phyloP scores from a whole-genome alignment of 192 early-diverging fungal genomes.

The Pilaira anomala region DNA sequence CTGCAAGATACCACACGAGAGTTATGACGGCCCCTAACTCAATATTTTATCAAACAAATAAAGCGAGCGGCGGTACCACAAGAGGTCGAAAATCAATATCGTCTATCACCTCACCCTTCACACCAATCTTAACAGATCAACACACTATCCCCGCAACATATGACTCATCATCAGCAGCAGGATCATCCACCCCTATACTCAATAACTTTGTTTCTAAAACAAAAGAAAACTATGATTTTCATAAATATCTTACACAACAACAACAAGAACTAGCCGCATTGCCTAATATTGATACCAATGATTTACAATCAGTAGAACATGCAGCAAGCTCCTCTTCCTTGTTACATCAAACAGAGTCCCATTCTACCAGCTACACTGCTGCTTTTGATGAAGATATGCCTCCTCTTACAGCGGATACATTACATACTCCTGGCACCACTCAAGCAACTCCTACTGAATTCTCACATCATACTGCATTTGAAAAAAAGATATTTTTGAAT shows the following conservation, averaged over 20 bases:
- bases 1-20: slow-evolving; percentile 11
- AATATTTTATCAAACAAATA: not conserved
- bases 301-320: too few relatives aligned
- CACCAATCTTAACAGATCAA: not conserved
- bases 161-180: too few relatives aligned
- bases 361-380: not conserved
- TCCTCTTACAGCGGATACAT: not conserved
- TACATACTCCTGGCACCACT: not conserved
- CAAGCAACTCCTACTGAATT: not conserved
- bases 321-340: not conserved
- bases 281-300: too few relatives aligned
- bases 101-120: not conserved
- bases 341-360: not conserved
- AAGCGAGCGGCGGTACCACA: not conserved
- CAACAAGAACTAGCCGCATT: too few relatives aligned
- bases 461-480: not conserved
- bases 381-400: not conserved
- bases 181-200: too few relatives aligned
- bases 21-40: slow-evolving; percentile 13
- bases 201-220: too few relatives aligned
- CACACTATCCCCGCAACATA: not conserved
- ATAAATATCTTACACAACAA: too few relatives aligned
- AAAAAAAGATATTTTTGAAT: too few relatives aligned
- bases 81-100: not conserved
- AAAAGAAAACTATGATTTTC: too few relatives aligned